phyloP scores from a whole-genome alignment of 1,139 yeast genomes.

The Blastobotrys aristatus region DNA sequence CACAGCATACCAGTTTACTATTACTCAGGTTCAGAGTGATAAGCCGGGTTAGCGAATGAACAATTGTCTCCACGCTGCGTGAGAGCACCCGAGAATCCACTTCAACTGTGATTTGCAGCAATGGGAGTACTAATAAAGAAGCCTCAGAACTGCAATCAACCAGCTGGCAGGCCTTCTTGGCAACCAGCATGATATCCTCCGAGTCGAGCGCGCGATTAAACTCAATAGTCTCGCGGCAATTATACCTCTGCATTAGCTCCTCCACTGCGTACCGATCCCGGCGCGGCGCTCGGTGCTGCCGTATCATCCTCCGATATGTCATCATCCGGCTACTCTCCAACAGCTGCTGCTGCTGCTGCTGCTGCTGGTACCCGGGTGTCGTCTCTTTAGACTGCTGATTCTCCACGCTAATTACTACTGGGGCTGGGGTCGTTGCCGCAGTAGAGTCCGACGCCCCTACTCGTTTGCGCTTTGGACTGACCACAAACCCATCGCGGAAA shows the following conservation, averaged over 20 bases:
- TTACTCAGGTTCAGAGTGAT: background rate
- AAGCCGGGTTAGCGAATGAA: background rate
- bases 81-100: background rate
- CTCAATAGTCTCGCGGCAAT: background rate
- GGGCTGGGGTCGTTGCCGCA: background rate
- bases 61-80: background rate
- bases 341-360: too few species aligned
- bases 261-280: background rate
- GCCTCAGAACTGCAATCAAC: background rate
- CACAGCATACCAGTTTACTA: background rate
- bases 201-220: background rate
- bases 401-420: too few species aligned
- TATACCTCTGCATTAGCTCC: background rate
- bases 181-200: background rate
- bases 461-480: slow-evolving; percentile 3
- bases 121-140: background rate
- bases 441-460: background rate
- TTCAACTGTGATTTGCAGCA: slow-evolving; percentile 2
- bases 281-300: background rate
- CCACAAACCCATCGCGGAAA: slow-evolving; percentile 5
- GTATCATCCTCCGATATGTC: background rate
- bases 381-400: too few species aligned
- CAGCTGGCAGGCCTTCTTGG: background rate
- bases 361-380: too few species aligned
- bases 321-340: background rate